phyloP scores from a whole-genome alignment of 2,329 filamentous ascomycete species.

The Xylaria multiplex region DNA sequence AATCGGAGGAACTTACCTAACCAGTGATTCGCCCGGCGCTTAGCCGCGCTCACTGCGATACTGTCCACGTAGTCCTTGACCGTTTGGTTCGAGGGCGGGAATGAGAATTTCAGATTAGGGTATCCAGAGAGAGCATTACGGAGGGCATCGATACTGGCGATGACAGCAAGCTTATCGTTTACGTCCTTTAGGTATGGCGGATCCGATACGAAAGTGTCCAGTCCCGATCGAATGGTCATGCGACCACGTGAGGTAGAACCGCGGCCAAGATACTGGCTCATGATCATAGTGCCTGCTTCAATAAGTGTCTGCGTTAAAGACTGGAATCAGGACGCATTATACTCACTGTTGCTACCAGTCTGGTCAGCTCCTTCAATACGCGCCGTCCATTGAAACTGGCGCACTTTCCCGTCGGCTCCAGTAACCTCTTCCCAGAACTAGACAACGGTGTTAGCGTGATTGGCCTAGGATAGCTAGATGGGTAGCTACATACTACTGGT shows the following conservation, averaged over 20 bases:
- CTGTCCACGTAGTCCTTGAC: constrained; percentile 65
- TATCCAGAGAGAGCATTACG: constrained; percentile 63
- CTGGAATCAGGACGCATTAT: neutral
- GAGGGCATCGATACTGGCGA: constrained; percentile 69
- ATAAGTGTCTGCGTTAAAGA: constrained; percentile 11
- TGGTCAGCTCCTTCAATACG: constrained; percentile 65
- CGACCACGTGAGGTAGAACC: constrained; percentile 69
- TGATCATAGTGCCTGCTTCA: constrained; percentile 57
- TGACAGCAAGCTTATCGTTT: constrained; percentile 69
- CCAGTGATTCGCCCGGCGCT: constrained; percentile 62
- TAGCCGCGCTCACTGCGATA: constrained; percentile 50
- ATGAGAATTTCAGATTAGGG: constrained; percentile 65
- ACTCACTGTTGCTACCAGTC: constrained; percentile 49
- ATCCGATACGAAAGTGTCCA: constrained; percentile 67
- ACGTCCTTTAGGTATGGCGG: constrained; percentile 68
- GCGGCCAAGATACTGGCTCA: constrained; percentile 71
- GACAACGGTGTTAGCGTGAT: constrained; percentile 21
- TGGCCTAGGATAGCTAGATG: neutral
- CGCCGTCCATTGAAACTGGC: constrained; percentile 73
- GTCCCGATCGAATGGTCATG: constrained; percentile 66
- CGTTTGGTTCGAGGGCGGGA: constrained; percentile 63
- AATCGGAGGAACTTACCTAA: constrained; percentile 52
- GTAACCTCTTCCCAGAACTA: constrained; percentile 66
- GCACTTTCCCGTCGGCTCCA: constrained; percentile 66
- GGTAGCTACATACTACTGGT: constrained; percentile 56